Evolutionary conservation across 1,284 basidiomycete species (phyloP).

Genomic region (Trametes sp.): DNA sequence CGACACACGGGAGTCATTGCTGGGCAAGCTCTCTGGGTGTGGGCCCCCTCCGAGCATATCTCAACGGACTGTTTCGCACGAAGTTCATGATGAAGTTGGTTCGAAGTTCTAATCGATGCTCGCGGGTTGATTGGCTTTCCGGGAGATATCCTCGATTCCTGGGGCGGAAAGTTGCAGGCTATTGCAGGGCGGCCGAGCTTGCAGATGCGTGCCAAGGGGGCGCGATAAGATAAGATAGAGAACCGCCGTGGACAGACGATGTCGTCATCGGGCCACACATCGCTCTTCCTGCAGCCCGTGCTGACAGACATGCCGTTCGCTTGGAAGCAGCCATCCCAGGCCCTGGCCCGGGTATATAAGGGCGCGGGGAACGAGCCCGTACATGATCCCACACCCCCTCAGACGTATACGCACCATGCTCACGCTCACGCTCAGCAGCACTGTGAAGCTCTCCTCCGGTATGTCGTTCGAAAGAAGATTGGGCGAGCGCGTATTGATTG

Average conservation of each 20-base stretch:
- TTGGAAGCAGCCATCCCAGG: constrained; percentile 5
- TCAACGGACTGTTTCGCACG: no score
- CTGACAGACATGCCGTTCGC: constrained; percentile 7
- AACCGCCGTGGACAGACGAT: constrained; percentile 3
- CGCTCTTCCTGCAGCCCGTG: neutral
- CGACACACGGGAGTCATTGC: no score
- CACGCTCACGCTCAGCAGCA: constrained; percentile 16
- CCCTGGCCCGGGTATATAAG: neutral
- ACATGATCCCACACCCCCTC: neutral
- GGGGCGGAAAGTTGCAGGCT: no score
- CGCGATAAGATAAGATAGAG: constrained; percentile 18
- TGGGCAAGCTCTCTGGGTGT: no score
- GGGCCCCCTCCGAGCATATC: no score
- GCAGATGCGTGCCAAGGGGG: no score
- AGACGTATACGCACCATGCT: constrained; percentile 7
- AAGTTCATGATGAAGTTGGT: no score
- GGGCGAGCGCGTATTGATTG: neutral
- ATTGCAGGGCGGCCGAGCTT: neutral
- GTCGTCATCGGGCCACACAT: constrained; percentile 11
- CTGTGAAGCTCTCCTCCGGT: constrained; percentile 25
- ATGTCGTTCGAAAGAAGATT: neutral
- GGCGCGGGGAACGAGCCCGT: neutral
- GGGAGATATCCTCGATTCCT: no score
- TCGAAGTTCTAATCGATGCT: no score
- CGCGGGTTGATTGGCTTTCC: no score